A percentile compares a stretch with the other conserved stretches of the same genome.
phyloP scores from a whole-genome alignment of 1,284 basidiomycete genomes.

The Austroboletus novae-zelandiae region DNA sequence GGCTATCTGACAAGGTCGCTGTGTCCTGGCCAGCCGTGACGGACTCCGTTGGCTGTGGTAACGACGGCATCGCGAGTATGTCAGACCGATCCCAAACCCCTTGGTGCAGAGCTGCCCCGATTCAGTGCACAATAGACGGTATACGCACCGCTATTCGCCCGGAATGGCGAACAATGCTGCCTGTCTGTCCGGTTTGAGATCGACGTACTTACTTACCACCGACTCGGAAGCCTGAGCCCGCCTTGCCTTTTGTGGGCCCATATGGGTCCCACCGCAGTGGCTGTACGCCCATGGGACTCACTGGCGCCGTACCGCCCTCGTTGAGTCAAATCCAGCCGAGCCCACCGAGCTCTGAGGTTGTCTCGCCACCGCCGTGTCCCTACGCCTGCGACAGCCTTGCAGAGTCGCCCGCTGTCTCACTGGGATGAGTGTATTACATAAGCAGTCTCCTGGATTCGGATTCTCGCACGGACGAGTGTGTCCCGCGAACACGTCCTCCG shows the following conservation, averaged over 20 bases:
- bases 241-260: constrained; percentile 37
- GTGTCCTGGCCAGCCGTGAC: neutral
- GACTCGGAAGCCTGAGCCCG: constrained; percentile 2
- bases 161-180: constrained; percentile 31
- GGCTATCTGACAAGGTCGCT: constrained; percentile 18
- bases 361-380: constrained; percentile 21
- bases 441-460: constrained; percentile 12
- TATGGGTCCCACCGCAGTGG: constrained; percentile 37
- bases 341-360: no score
- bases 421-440: constrained; percentile 23
- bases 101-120: constrained; percentile 13
- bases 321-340: neutral
- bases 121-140: constrained; percentile 29
- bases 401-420: neutral
- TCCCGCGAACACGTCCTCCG: constrained; percentile 10
- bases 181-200: constrained; percentile 17
- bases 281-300: constrained; percentile 14
- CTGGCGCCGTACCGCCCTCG: neutral
- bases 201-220: constrained; percentile 13
- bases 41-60: constrained; percentile 4
- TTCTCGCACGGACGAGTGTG: constrained; percentile 25
- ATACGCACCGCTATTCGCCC: constrained; percentile 26
- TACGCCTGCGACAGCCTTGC: neutral
- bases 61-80: neutral
- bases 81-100: neutral